A percentile compares a stretch with the other conserved stretches of the same genome.
These are phyloP conservation scores for Mycosarcoma mackinlayi DNA, from an alignment of 1,284 basidiomycete genomes.

Conservation along the genomic window DNA sequence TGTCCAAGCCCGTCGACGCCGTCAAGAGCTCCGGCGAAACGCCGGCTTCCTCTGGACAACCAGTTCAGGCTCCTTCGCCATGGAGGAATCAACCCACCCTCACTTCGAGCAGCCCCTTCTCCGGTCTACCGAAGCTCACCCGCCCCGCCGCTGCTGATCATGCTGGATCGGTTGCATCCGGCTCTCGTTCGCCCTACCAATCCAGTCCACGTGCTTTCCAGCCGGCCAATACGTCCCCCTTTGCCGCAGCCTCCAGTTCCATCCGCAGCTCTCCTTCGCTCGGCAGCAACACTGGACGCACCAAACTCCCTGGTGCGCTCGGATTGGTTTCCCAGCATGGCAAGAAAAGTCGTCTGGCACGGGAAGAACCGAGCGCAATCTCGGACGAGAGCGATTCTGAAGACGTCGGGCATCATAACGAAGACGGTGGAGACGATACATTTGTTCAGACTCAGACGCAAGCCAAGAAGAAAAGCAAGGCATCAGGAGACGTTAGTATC, in stretches of 20 bases:
- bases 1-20: conserved; percentile 10
- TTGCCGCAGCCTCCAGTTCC: conserved; percentile 22
- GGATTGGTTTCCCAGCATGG: conserved; percentile 44
- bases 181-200: conserved; percentile 25
- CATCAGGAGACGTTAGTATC: conserved; percentile 23
- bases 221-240: conserved; percentile 35
- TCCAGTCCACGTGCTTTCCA: conserved; percentile 34
- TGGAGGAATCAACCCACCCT: conserved; percentile 45
- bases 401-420: conserved; percentile 12
- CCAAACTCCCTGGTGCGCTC: conserved; percentile 30
- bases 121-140: conserved; percentile 46
- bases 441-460: conserved; percentile 20
- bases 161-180: conserved; percentile 24
- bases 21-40: neutral
- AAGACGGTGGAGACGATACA: conserved; percentile 34
- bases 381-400: conserved; percentile 16
- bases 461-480: neutral
- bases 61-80: conserved; percentile 18
- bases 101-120: conserved; percentile 50
- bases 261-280: conserved; percentile 31
- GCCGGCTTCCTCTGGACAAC: conserved; percentile 2
- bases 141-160: conserved; percentile 9
- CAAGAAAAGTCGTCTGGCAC: conserved; percentile 27
- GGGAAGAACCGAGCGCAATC: conserved; percentile 8
- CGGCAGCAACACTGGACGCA: neutral